These are phyloP conservation scores for Anaeramoeba flamelloides DNA, from an alignment of 78 protist species.

Conservation along the genomic window DNA sequence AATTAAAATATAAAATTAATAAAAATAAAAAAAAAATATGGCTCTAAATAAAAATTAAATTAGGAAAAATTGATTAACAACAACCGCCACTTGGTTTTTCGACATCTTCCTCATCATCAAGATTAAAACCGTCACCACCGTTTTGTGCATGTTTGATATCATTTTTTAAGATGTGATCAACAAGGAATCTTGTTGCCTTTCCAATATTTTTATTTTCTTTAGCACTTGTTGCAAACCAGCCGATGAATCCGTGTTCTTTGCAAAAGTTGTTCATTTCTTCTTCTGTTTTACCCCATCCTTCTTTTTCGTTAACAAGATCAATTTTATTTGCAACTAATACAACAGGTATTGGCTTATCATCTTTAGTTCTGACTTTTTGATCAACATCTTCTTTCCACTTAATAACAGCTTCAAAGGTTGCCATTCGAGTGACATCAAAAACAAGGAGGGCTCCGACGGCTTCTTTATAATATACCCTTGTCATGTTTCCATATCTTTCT, in stretches of 20 bases:
- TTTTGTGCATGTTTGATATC: neutral
- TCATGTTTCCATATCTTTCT: constrained; percentile 23
- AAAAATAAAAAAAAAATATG: too few species aligned
- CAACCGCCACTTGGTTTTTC: too few species aligned
- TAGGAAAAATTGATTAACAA: too few species aligned
- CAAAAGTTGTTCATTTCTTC: neutral
- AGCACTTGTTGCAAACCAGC: constrained; percentile 16
- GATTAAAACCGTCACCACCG: neutral
- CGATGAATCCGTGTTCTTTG: neutral
- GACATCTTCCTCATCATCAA: too few species aligned
- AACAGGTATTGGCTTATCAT: constrained; percentile 15
- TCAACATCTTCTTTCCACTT: constrained; percentile 23
- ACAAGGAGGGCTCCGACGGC: constrained; percentile 22
- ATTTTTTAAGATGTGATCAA: neutral
- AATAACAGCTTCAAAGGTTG: constrained; percentile 11
- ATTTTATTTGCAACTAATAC: constrained; percentile 19
- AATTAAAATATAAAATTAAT: too few species aligned
- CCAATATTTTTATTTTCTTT: constrained; percentile 14
- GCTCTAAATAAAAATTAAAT: too few species aligned
- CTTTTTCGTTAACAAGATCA: neutral
- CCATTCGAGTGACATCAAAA: constrained; percentile 17
- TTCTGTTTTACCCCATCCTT: neutral
- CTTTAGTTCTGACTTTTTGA: constrained; percentile 1
- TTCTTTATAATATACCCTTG: constrained; percentile 17
- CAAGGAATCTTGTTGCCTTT: neutral